Percentiles rank a stretch among this genome's conserved stretches.
Conservation (phyloP, 345 rosid species). For the Populus alba region DNA sequence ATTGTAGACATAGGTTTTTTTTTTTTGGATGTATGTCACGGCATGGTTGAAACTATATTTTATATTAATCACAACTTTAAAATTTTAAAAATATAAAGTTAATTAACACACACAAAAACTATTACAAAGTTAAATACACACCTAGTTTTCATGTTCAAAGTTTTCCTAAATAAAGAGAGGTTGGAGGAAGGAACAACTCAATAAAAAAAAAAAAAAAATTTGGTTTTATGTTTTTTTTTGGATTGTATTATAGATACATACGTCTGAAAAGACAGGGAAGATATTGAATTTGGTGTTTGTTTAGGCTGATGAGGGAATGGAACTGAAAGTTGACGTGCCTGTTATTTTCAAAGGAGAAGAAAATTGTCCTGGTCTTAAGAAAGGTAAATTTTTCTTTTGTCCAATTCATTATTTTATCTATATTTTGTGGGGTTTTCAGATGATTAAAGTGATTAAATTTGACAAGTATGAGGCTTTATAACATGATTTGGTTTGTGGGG, state of each 20-base stretch:
- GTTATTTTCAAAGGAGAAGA: constrained; percentile 80
- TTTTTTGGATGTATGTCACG: no score
- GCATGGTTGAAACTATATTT: no score
- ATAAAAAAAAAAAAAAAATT: no score
- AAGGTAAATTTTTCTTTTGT: constrained; percentile 44
- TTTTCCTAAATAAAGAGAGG: no score
- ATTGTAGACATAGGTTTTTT: no score
- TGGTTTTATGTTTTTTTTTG: not conserved
- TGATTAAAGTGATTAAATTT: not conserved
- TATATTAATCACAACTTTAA: no score
- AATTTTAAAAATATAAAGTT: no score
- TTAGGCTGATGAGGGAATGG: constrained; percentile 79
- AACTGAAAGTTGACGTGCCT: constrained; percentile 80
- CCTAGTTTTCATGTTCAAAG: no score
- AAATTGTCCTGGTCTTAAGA: constrained; percentile 62
- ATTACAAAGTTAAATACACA: no score
- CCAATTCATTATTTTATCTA: not conserved
- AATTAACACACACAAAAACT: no score
- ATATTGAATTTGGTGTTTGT: constrained; percentile 82
- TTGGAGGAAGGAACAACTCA: no score
- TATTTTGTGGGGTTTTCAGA: not conserved
- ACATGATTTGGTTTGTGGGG: not conserved
- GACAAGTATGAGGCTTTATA: not conserved
- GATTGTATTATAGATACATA: constrained; percentile 58
- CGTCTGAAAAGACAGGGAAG: constrained; percentile 72